Evolutionary conservation across 257 asterid genomes (phyloP), one percentile per base, ranked within the genome.

Genomic region (Solanum lycopersicoides): DNA sequence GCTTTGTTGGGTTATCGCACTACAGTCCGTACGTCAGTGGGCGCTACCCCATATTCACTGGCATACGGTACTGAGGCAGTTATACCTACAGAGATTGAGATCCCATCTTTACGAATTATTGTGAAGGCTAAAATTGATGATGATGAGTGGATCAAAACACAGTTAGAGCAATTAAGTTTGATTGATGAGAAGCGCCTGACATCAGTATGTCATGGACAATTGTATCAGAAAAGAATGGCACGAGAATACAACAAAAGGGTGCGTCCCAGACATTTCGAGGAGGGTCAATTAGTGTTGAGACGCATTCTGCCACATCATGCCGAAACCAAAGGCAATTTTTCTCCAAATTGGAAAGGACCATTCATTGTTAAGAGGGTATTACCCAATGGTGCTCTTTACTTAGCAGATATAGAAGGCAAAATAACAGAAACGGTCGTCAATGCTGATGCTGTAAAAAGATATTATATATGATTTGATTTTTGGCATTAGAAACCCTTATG

Each of bases 241-340:
- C 4, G 2, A 23, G 71, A 7, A 63, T 63, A 63, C 28, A 4
- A n/a, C 3, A 10, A 10, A n/a, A 63, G n/a, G 4, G 32, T n/a
- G 15, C 0, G 0, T 0, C 71, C 71, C 8, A 63, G 7, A 11
- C 1, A 1, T 63, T 23, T n/a, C 1, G 7, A 63, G 4, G 7
- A 23, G 1, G 71, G 15, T 10, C 8, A 63, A 10, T 21, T 21
- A 60, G 13, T 60, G 23, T 21, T 60, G 28, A 9, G 5, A 21
- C 0, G 28, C 1, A 2, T 60, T 23, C 68, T 21, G 1, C n/a
- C 30, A 4, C 6, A 9, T 6, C 30, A 60, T 2, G 1, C 30
- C 3, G 6, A 60, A 23, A 1, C 4, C 28, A 21, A 21, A 23
- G 68, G 68, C 2, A 21, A 60, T 21, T 9, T 60, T 60, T 21